Conservation (phyloP, 257 asterid species). For the Striga asiatica region DNA sequence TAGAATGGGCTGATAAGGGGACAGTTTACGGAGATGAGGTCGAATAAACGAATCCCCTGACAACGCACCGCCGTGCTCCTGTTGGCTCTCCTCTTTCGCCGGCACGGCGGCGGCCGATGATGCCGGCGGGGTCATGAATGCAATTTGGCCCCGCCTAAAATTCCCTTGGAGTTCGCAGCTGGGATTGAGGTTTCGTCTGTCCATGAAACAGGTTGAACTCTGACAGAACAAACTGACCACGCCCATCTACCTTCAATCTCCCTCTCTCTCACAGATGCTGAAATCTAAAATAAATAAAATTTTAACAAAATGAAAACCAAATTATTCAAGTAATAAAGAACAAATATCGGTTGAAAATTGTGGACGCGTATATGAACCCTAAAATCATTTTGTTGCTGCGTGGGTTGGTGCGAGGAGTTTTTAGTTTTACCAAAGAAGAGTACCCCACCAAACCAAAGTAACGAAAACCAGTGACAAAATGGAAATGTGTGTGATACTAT, state of each 20-base stretch:
- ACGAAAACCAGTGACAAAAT: too few relatives aligned
- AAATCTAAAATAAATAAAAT: background rate
- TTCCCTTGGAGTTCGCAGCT: conserved; percentile 17
- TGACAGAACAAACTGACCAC: conserved; percentile 49
- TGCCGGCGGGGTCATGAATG: conserved; percentile 32
- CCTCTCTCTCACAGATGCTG: conserved; percentile 4
- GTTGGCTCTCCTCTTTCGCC: conserved; percentile 34
- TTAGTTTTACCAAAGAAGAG: too few relatives aligned
- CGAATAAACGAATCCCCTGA: conserved; percentile 76
- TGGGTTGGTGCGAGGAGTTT: too few relatives aligned
- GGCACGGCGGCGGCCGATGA: conserved; percentile 37
- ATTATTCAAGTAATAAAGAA: background rate
- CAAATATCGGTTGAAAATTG: background rate
- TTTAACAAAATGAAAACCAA: background rate
- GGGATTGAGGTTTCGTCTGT: conserved; percentile 23
- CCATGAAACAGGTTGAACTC: conserved; percentile 37
- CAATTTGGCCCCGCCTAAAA: conserved; percentile 23
- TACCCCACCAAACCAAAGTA: too few relatives aligned
- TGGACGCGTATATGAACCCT: too few relatives aligned
- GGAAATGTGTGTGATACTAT: too few relatives aligned
- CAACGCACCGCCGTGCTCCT: conserved; percentile 16
- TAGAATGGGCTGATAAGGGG: conserved; percentile 83
- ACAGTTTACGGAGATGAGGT: conserved; percentile 65
- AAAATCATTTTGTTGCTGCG: too few relatives aligned
- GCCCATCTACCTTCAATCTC: conserved; percentile 40